phyloP scores from a whole-genome alignment of 192 early-diverging fungal genomes.

The Linnemannia exigua region DNA sequence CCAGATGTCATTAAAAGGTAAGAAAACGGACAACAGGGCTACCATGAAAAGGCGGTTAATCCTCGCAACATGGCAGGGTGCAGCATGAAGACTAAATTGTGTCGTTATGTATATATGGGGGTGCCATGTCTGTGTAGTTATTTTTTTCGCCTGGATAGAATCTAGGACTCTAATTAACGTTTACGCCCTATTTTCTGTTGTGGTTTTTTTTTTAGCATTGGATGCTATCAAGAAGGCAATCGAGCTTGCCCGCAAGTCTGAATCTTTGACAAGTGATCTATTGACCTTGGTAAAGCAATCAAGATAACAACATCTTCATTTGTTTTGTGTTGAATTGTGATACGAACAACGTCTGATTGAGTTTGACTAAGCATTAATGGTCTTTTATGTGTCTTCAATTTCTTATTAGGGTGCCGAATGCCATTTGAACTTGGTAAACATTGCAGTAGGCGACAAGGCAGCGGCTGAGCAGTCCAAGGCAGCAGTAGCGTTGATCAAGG shows the following conservation, averaged over 20 bases:
- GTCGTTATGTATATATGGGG: background rate
- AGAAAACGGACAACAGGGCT: background rate
- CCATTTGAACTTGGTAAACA: conserved; percentile 52
- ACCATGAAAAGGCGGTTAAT: background rate
- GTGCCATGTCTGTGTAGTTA: background rate
- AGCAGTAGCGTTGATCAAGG: conserved; percentile 53
- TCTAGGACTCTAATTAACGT: background rate
- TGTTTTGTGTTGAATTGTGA: background rate
- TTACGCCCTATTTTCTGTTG: background rate
- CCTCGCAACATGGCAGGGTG: background rate
- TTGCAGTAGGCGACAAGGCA: conserved; percentile 52
- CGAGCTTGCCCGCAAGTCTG: conserved; percentile 32
- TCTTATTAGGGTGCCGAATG: conserved; percentile 44
- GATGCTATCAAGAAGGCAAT: conserved; percentile 49
- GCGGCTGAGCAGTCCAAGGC: conserved; percentile 44
- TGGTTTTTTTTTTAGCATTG: conserved; percentile 21
- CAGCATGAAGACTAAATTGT: background rate
- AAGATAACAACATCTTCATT: background rate
- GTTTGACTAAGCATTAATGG: background rate
- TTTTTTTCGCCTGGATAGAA: background rate
- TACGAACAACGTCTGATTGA: too few relatives aligned
- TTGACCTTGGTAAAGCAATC: conserved; percentile 36
- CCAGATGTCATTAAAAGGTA: conserved; percentile 44
- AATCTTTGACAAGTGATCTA: conserved; percentile 41
- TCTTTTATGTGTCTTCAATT: background rate